phyloP scores from a whole-genome alignment of 208 protist species.

The Trypanosoma lewisi region DNA sequence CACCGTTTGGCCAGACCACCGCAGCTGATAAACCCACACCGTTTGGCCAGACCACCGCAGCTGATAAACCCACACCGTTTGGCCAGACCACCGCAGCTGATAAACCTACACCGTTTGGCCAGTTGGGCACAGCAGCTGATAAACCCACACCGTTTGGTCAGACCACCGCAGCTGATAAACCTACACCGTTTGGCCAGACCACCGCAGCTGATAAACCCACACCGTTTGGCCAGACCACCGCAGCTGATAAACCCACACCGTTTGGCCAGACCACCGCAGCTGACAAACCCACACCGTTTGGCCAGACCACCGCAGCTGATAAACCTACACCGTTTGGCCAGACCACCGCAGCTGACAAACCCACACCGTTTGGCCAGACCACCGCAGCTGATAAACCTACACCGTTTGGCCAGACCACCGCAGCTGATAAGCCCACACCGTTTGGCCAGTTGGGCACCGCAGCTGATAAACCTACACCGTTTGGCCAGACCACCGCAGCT shows the following conservation, averaged over 20 bases:
- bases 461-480: conserved; percentile 1
- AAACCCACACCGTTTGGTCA: conserved; percentile 2
- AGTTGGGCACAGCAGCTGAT: neutral
- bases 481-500: neutral
- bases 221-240: conserved; percentile 8
- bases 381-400: conserved; percentile 4
- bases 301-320: conserved; percentile 3
- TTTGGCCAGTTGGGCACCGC: conserved; percentile 16
- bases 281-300: neutral
- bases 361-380: conserved; percentile 7
- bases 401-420: conserved; percentile 11
- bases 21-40: neutral
- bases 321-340: conserved; percentile 13
- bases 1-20: neutral
- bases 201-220: neutral
- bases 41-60: neutral
- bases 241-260: conserved; percentile 3
- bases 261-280: conserved; percentile 13
- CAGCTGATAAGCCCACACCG: conserved; percentile 6
- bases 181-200: conserved; percentile 8
- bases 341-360: neutral
- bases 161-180: neutral
- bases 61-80: neutral
- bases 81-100: neutral
- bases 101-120: neutral